phyloP scores from a whole-genome alignment of 1,139 yeast genomes.

The Nakaseomyces sp. region DNA sequence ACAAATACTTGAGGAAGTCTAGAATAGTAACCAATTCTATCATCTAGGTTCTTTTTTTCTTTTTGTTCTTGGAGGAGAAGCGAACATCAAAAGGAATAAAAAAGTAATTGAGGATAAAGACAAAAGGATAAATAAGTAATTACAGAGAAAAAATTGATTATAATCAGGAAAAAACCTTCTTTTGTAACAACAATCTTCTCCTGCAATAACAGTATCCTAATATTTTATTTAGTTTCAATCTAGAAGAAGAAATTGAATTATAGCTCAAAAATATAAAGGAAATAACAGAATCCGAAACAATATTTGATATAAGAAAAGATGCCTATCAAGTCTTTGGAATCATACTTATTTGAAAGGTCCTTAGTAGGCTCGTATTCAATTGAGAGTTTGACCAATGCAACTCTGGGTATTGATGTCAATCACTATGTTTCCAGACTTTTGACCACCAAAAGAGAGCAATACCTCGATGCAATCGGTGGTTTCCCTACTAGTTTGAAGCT shows the following conservation, averaged over 20 bases:
- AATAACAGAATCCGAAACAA: too few species aligned
- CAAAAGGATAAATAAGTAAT: too few species aligned
- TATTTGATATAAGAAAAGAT: conserved; percentile 10
- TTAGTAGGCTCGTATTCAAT: conserved; percentile 56
- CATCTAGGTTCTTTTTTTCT: not conserved
- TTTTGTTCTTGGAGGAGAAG: not conserved
- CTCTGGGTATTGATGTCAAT: conserved; percentile 78
- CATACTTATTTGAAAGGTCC: conserved; percentile 61
- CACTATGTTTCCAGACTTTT: conserved; percentile 62
- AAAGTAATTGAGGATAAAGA: too few species aligned
- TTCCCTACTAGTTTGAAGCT: conserved; percentile 57
- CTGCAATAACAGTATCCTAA: too few species aligned
- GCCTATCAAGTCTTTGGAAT: conserved; percentile 59
- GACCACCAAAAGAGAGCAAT: conserved; percentile 59
- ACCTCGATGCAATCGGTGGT: conserved; percentile 75
- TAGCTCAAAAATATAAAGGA: too few species aligned
- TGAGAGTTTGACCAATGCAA: conserved; percentile 56
- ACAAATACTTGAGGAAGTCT: not conserved
- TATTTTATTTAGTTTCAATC: too few species aligned
- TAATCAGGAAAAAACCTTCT: too few species aligned
- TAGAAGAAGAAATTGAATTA: too few species aligned
- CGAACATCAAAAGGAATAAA: too few species aligned
- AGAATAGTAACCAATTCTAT: not conserved
- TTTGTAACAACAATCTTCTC: too few species aligned
- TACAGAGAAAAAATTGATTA: too few species aligned